These are phyloP conservation scores for Stephanodiscus triporus DNA, from an alignment of 108 stramenopile species.

Conservation along the genomic window DNA sequence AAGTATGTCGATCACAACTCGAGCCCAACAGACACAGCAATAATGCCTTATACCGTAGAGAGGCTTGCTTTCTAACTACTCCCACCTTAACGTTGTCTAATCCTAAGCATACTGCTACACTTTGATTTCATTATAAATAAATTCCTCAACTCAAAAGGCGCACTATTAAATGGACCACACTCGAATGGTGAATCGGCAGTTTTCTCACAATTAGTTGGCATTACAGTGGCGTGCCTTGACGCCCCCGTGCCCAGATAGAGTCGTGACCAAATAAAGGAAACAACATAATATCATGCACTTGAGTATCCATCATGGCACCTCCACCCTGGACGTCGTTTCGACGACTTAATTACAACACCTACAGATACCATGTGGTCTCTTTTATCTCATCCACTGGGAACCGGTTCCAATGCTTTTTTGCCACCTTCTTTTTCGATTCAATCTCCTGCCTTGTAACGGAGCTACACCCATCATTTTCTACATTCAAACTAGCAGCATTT, in stretches of 20 bases:
- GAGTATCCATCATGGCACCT: neutral
- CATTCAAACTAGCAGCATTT: neutral
- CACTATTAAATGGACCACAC: too few species aligned
- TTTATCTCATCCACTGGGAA: conserved; percentile 52
- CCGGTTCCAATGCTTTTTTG: conserved; percentile 42
- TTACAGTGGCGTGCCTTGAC: neutral
- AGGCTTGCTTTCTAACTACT: conserved; percentile 29
- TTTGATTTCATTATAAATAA: too few species aligned
- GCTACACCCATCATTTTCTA: neutral
- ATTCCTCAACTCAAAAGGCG: too few species aligned
- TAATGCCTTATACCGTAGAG: conserved; percentile 44
- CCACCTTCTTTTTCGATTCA: conserved; percentile 35
- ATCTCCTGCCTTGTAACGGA: conserved; percentile 38
- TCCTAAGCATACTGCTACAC: neutral
- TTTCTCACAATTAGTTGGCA: conserved; percentile 2
- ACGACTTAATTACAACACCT: neutral
- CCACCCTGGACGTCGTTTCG: neutral
- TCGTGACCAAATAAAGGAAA: neutral
- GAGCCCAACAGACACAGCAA: conserved; percentile 14
- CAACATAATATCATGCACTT: too few species aligned
- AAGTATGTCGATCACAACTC: neutral
- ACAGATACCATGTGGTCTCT: conserved; percentile 51
- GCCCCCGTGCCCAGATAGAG: neutral
- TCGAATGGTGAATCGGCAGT: too few species aligned
- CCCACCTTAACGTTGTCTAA: neutral